Conservation (phyloP, 805 yeast species). For the Candida boidinii region DNA sequence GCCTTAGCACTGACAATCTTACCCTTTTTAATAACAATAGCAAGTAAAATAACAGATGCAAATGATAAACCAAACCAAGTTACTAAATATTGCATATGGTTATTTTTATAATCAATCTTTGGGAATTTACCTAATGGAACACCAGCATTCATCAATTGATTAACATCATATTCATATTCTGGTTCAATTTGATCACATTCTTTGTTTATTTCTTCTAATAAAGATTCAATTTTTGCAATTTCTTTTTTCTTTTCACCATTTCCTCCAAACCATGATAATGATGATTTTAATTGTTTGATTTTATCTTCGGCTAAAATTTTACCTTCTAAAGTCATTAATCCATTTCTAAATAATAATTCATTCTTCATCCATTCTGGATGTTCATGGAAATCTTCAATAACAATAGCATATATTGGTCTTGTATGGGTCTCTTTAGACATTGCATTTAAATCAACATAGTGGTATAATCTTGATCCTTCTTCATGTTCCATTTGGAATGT, state of each 20-base stretch:
- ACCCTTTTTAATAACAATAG: conserved; percentile 39
- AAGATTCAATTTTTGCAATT: neutral
- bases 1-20: conserved; percentile 27
- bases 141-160: conserved; percentile 67
- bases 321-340: too few species aligned
- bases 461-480: conserved; percentile 58
- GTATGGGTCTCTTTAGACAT: conserved; percentile 66
- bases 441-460: conserved; percentile 70
- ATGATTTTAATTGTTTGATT: neutral
- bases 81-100: conserved; percentile 83
- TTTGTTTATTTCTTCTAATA: conserved; percentile 1
- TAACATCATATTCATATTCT: conserved; percentile 13
- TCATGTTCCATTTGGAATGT: conserved; percentile 63
- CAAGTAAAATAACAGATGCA: conserved; percentile 61
- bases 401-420: conserved; percentile 71
- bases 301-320: too few species aligned
- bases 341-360: too few species aligned
- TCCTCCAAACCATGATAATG: conserved; percentile 15
- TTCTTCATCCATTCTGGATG: conserved; percentile 44
- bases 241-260: neutral
- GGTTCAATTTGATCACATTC: conserved; percentile 1
- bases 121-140: conserved; percentile 85
- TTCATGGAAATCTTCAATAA: conserved; percentile 56
- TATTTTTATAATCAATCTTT: conserved; percentile 74
- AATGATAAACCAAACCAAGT: conserved; percentile 92